Percentiles rank a stretch among this genome's conserved stretches.
Conservation (phyloP, 192 early-diverging fungal species). For the Mortierella hygrophila region DNA sequence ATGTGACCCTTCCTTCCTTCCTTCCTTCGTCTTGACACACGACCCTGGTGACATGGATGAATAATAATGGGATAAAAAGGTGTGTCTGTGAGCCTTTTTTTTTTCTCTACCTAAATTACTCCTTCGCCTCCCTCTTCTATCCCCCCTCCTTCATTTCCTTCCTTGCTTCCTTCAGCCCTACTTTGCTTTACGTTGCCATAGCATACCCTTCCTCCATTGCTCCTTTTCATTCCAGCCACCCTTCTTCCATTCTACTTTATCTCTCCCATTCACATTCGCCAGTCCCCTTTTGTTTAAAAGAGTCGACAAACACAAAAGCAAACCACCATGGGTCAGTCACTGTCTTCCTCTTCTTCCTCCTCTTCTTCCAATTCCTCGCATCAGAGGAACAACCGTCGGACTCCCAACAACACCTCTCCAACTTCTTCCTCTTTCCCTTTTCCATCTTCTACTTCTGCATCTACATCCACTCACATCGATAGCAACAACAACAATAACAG, state of each 20-base stretch:
- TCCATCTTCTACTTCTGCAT: neutral
- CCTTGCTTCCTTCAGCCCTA: neutral
- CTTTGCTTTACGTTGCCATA: no score
- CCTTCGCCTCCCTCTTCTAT: neutral
- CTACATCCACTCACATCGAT: neutral
- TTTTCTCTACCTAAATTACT: neutral
- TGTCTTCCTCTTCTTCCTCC: neutral
- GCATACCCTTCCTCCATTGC: neutral
- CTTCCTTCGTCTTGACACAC: neutral
- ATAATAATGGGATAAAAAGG: no score
- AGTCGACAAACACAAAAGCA: neutral
- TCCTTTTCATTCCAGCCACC: neutral
- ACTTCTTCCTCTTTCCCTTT: neutral
- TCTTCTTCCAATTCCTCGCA: conserved; percentile 10
- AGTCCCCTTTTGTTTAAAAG: neutral
- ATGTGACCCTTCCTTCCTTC: neutral
- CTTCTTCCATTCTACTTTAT: neutral
- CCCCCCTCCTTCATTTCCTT: neutral
- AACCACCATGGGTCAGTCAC: conserved; percentile 40
- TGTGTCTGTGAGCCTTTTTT: neutral
- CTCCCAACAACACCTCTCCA: neutral
- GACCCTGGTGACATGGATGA: no score
- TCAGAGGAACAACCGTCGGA: conserved; percentile 19
- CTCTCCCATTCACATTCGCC: neutral
- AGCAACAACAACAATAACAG: neutral